These are phyloP conservation scores for Arthrinium phaeospermum DNA, from an alignment of 2,329 filamentous ascomycete genomes.

Conservation along the genomic window DNA sequence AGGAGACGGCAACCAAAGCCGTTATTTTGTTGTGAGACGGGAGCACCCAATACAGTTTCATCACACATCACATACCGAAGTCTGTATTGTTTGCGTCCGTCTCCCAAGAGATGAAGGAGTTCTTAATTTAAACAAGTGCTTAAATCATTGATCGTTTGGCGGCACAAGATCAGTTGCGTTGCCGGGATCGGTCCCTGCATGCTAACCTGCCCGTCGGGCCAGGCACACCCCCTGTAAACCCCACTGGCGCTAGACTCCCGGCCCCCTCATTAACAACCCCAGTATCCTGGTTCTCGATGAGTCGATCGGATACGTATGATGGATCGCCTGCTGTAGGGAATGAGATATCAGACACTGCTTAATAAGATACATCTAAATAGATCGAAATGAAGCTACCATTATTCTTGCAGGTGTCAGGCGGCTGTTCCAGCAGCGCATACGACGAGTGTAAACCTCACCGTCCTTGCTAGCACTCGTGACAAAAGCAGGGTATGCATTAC, in stretches of 20 bases:
- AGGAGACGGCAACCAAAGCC: not conserved
- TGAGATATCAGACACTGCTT: not conserved
- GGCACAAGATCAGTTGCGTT: not conserved
- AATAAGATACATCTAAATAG: not conserved
- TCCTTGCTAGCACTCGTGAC: not conserved
- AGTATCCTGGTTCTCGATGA: not conserved
- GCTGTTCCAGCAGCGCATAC: not conserved
- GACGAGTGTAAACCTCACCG: not conserved
- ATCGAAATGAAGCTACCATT: not conserved
- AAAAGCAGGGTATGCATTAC: not conserved
- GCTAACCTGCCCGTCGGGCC: not conserved
- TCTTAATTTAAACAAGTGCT: not conserved
- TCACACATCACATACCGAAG: not conserved
- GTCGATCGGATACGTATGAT: not conserved
- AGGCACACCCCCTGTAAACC: not conserved
- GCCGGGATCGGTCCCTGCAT: not conserved
- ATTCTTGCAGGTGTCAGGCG: not conserved
- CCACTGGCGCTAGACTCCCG: not conserved
- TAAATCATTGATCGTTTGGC: not conserved
- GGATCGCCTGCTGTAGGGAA: not conserved
- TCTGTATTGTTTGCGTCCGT: not conserved
- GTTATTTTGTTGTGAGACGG: not conserved
- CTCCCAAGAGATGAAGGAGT: not conserved
- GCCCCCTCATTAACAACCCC: constrained; percentile 6
- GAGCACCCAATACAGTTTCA: not conserved